phyloP scores from a whole-genome alignment of 495 filamentous ascomycete species.

The Aspergillus cristatus region DNA sequence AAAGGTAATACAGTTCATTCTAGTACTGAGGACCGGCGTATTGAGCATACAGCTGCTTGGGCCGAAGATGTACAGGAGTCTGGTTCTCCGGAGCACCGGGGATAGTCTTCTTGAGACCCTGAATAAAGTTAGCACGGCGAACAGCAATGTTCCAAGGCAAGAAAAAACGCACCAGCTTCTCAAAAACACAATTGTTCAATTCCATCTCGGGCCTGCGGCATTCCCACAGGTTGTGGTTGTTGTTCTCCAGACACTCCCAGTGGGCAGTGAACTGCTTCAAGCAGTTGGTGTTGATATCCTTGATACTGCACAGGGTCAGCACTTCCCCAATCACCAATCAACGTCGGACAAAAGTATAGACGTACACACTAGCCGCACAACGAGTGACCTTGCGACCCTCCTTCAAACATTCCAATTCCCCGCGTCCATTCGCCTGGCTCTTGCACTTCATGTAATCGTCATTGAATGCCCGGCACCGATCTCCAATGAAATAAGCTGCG shows the following conservation, averaged over 20 bases:
- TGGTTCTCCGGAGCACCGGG: constrained; percentile 71
- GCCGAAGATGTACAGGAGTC: constrained; percentile 73
- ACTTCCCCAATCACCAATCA: background rate
- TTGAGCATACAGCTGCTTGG: constrained; percentile 63
- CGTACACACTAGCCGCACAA: constrained; percentile 93
- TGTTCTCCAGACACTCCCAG: constrained; percentile 92
- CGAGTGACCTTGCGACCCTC: constrained; percentile 93
- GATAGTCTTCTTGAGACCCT: constrained; percentile 88
- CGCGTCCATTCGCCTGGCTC: constrained; percentile 74
- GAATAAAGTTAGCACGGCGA: constrained; percentile 4
- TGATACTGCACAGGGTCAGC: constrained; percentile 50
- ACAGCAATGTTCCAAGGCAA: background rate
- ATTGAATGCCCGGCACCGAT: constrained; percentile 87
- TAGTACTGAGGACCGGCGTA: constrained; percentile 37
- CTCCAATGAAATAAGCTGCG: constrained; percentile 95
- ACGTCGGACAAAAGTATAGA: constrained; percentile 13
- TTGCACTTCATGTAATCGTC: constrained; percentile 99
- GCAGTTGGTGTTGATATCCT: constrained; percentile 94
- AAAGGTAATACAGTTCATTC: constrained; percentile 6
- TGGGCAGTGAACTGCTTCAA: constrained; percentile 82
- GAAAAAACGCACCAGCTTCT: constrained; percentile 68
- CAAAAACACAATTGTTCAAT: constrained; percentile 87
- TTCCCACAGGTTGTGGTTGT: constrained; percentile 94
- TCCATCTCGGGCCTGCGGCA: constrained; percentile 71
- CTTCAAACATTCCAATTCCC: constrained; percentile 89